Evolutionary conservation across 176 grass and related monocot genomes (phyloP), one percentile per base, ranked within the genome.

Genomic region (Oryza nivara): DNA sequence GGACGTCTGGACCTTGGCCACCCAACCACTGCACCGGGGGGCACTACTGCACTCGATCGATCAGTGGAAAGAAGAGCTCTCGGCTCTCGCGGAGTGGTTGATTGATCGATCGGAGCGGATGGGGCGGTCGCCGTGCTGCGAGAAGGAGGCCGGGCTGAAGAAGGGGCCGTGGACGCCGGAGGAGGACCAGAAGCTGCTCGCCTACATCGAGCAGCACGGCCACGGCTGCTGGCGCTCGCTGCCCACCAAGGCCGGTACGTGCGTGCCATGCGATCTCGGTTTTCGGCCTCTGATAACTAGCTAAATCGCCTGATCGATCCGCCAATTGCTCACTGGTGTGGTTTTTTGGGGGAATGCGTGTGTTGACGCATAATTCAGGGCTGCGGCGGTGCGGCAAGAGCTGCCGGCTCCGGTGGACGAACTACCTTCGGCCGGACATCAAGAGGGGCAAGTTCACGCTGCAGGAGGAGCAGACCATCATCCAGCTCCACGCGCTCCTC

Each of bases 401-500:
- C 74, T 94, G 92, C 86, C 84, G 92, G 80, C 78, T 94, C 89
- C 84, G 92, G 72, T 94, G 92, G 92, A 94, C 92, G 19, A 94
- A 94, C 65, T 94, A 94, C 79, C 89, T 94, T 41, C 84, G 92
- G 26, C 89, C 92, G 80, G 92, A 94, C 84, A 94, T 94, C 54
- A 94, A 94, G 80, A 73, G 92, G 35, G 92, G 92, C 28, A 91
- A 94, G 72, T 94, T 94, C 73, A 94, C 86, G 30, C 20, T 89
- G 15, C 92, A 94, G 84, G 92, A 94, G 83, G 92, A 94, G 86
- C 89, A 94, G 84, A 89, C 80, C 77, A 94, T 94, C 84, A 87
- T 94, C 80, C 92, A 94, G 82, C 92, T 94, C 51, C 92, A 94
- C 78, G 92, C 92, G 2, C 92, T 94, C 10, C 92, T 94, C 54